phyloP scores from a whole-genome alignment of 2,329 filamentous ascomycete genomes.

The Cercospora berteroae region DNA sequence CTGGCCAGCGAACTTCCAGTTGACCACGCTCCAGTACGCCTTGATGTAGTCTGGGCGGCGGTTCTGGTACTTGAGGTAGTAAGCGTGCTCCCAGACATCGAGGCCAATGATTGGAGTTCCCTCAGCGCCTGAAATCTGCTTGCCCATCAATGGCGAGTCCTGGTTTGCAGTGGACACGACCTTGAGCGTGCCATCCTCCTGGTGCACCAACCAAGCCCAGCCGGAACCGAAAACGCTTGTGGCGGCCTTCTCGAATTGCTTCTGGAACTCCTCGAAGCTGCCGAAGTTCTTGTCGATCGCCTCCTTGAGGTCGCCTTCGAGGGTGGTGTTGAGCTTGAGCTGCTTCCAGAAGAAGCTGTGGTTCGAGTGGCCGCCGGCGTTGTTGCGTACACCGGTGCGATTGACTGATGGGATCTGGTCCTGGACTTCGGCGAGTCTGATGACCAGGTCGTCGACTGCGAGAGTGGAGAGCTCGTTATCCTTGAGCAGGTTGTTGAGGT shows the following conservation, averaged over 20 bases:
- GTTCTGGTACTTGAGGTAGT: constrained; percentile 81
- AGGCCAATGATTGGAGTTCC: constrained; percentile 65
- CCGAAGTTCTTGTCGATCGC: constrained; percentile 68
- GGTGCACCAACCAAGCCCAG: constrained; percentile 81
- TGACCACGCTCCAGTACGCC: constrained; percentile 75
- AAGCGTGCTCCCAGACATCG: constrained; percentile 94
- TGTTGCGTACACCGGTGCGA: constrained; percentile 76
- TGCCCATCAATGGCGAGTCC: constrained; percentile 53
- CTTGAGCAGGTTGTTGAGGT: constrained; percentile 66
- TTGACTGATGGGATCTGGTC: constrained; percentile 61
- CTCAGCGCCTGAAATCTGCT: constrained; percentile 56
- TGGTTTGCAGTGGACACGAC: constrained; percentile 85
- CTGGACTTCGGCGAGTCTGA: constrained; percentile 54
- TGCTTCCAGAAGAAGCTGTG: constrained; percentile 92
- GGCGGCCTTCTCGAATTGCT: constrained; percentile 63
- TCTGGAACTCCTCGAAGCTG: constrained; percentile 63
- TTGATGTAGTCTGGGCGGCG: constrained; percentile 72
- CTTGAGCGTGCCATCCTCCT: constrained; percentile 56
- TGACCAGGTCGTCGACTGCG: constrained; percentile 45
- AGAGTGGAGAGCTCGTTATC: constrained; percentile 56
- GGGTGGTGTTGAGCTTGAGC: constrained; percentile 60
- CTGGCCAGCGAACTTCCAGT: constrained; percentile 58
- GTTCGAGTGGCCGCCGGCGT: constrained; percentile 90
- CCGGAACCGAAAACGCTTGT: constrained; percentile 77
- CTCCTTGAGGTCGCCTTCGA: constrained; percentile 56